Base-by-base conservation (phyloP, 306 rosid genomes). In the Citrullus mucosospermus region DNA sequence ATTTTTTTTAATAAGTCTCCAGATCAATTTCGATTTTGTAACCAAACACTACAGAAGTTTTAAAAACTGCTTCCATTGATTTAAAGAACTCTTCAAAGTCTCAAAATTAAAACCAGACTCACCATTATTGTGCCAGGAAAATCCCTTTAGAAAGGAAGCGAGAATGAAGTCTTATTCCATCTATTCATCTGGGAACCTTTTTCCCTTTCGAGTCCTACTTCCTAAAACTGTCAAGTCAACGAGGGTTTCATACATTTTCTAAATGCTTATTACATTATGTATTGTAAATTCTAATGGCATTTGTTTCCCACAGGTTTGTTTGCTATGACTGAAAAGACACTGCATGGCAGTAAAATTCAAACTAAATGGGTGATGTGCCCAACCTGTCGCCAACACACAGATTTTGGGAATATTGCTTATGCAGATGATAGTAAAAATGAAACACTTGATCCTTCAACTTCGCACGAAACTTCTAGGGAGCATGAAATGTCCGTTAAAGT, bases 341-440 rank as follows among this genome's bases (percentile, higher is more conserved):
- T 84, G 59, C 86, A 83, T 71, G 83, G 83, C 74, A 85, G 83
- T 76, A 88, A 85, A 87, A 69, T 78, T 83, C 92, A 71, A 70
- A 78, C 79, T 74, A 89, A 87, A 83, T 92, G 97, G 97, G 92
- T 95, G 78, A 91, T 87, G 89, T 92, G 98, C 85, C 97, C 98
- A 53, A 95, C 97, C 76, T 95, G 98, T 81, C 93, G 97, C 77
- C 97, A 92, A 79, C 97, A 84, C 80, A 91, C 93, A 4, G 93
- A 92, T 84, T 88, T 89, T 83, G 92, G 88, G 53, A 91, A 90
- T 88, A 95, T 92, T 83, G 97, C 97, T 30, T 92, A 86, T 86
- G 97, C 92, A 60, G 93, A 87, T 88, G 97, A 95, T 82, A 75
- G 82, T 53, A 84, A 85, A 80, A 85, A 82, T 30, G 88, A 87